A percentile compares a stretch with the other conserved stretches of the same genome.
phyloP scores from a whole-genome alignment of 2,329 filamentous ascomycete species.

The Monosporascus sp. region DNA sequence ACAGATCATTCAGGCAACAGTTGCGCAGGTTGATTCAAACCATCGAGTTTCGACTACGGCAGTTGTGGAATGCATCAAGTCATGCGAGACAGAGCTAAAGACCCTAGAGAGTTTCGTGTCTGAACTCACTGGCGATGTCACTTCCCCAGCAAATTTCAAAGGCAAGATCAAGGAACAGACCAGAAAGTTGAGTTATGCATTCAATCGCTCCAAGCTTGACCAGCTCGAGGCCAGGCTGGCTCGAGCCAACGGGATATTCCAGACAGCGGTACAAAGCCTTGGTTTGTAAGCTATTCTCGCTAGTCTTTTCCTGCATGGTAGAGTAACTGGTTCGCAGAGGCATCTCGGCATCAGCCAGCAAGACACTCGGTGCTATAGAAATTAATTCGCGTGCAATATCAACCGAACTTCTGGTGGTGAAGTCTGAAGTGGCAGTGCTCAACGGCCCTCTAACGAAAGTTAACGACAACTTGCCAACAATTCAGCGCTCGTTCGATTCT shows the following conservation, averaged over 20 bases:
- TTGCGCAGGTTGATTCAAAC: background rate
- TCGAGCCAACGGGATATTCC: background rate
- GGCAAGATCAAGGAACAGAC: background rate
- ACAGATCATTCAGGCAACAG: background rate
- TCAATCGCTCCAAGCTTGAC: background rate
- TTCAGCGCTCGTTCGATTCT: background rate
- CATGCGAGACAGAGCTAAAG: background rate
- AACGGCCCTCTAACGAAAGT: background rate
- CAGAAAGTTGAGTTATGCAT: background rate
- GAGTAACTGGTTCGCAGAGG: background rate
- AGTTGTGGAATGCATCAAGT: background rate
- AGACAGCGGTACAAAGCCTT: background rate
- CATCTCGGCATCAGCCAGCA: background rate
- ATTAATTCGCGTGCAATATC: background rate
- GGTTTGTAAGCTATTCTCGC: background rate
- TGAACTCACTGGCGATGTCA: background rate
- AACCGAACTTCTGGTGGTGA: background rate
- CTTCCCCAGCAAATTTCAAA: background rate
- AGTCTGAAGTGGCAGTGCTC: background rate
- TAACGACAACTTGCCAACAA: background rate
- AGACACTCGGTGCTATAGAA: background rate
- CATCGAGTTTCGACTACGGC: background rate
- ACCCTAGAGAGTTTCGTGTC: background rate
- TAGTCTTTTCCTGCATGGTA: no score
- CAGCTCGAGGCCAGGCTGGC: background rate